Conservation (phyloP, 441 rosid genomes). For the Corymbia citriodora region DNA sequence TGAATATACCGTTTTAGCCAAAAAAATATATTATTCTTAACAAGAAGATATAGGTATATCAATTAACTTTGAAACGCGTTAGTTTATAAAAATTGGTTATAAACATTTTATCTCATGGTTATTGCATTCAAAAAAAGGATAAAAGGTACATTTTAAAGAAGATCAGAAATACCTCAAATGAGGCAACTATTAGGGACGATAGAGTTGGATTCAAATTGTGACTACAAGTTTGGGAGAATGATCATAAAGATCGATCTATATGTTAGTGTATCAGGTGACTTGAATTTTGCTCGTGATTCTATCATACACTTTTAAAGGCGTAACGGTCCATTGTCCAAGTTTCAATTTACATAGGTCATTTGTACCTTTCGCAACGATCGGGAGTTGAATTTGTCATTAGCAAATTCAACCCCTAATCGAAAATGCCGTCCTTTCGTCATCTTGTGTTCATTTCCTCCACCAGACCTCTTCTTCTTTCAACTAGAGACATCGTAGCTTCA, state of each 20-base stretch:
- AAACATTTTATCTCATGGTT: not conserved
- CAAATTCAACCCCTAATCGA: not conserved
- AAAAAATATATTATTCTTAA: not conserved
- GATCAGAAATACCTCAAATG: not conserved
- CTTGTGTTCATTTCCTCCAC: not conserved
- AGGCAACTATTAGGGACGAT: not conserved
- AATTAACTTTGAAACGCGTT: not conserved
- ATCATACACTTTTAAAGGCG: not conserved
- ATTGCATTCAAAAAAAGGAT: not conserved
- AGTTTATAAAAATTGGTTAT: not conserved
- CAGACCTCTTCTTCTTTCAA: not conserved
- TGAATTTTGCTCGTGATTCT: fast-evolving
- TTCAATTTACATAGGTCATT: not conserved
- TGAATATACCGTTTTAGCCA: not conserved
- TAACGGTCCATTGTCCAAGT: not conserved
- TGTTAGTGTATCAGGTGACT: fast-evolving
- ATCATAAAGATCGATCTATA: not conserved
- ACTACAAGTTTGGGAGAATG: not conserved
- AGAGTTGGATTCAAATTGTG: not conserved
- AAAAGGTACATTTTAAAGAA: not conserved
- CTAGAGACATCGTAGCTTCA: not conserved
- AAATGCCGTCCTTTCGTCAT: not conserved
- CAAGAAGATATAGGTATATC: not conserved
- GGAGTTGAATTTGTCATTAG: not conserved
- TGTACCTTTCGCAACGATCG: not conserved